Evolutionary conservation across 345 rosid species (phyloP).

Genomic region (Rhizophora apiculata): DNA sequence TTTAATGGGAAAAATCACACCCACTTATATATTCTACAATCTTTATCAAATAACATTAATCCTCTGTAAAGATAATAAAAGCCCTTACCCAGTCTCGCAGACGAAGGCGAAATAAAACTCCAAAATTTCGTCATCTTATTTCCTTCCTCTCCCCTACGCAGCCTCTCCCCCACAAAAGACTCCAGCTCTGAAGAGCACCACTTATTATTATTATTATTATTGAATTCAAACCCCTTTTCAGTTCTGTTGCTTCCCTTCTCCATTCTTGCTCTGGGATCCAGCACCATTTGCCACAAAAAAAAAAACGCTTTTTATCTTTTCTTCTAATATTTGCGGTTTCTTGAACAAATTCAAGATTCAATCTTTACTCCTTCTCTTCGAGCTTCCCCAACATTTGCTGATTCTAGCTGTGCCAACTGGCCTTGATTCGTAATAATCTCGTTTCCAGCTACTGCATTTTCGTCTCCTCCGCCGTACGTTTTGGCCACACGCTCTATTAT

Average conservation of each 20-base stretch:
- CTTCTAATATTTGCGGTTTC: neutral
- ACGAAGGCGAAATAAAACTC: neutral
- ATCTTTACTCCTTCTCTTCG: constrained; percentile 6
- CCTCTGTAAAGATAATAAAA: neutral
- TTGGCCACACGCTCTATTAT: constrained; percentile 20
- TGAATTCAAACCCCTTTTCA: neutral
- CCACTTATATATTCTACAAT: too few species aligned
- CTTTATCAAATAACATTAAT: neutral
- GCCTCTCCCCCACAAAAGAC: neutral
- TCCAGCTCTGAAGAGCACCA: constrained; percentile 5
- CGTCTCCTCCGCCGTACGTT: constrained; percentile 24
- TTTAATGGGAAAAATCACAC: too few species aligned
- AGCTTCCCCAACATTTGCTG: constrained; percentile 26
- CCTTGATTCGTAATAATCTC: constrained; percentile 20
- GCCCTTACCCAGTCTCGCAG: constrained; percentile 2
- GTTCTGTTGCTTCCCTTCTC: neutral
- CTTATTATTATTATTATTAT: neutral
- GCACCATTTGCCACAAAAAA: constrained; percentile 9
- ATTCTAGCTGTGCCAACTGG: neutral
- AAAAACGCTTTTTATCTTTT: neutral
- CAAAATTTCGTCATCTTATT: neutral
- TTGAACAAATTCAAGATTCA: neutral
- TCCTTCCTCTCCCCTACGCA: neutral
- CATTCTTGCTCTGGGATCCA: constrained; percentile 19
- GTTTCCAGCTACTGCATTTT: constrained; percentile 33